Evolutionary conservation across 2,329 filamentous ascomycete species (phyloP), one percentile per base, ranked within the genome.

Genomic region (Fonsecaea nubica): DNA sequence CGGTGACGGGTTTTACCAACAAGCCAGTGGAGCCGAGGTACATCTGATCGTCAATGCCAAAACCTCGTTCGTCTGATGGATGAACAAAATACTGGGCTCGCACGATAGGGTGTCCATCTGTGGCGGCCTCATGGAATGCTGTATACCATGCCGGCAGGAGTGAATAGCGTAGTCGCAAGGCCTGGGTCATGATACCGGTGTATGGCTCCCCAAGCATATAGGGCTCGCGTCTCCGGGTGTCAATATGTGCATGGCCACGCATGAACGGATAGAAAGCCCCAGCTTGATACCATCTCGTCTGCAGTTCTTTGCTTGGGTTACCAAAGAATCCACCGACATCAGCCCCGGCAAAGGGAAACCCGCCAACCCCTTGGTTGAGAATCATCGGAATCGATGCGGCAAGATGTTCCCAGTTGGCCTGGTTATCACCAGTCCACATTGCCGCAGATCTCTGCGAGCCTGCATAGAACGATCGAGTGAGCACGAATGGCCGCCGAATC

Each of bases 371-470:
- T 75, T 97, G 92, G 78, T 91, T 95, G 48, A 99, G 83, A 30
- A 97, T 84, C 95, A 99, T 99, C 30, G 95, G 94, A 42, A 97
- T 87, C 1, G 93, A 91, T 0, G 89, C 91, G n/a, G 89, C 91
- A 15, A 99, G 86, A 75, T 98, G 93, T 18, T 89, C 88, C 95
- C 95, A 99, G 30, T 87, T 89, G 10, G 95, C 95, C 77, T 95
- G 91, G 80, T 99, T 99, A 77, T 99, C 95, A 67, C 95, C 95
- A 21, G 95, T 99, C 95, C 95, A 99, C 93, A 97, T 97, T 66
- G 95, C 94, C 69, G 92, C 92, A 50, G 92, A 82, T 64, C 94
- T 89, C 80, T 99, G 95, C 63, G 91, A 93, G 40, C 95, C 95
- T 12, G 94, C 87, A 76, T 90, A 99, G 82, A 96, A 99, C 0